Conservation (phyloP, 305 asterid species). For the Solanum hybrid region DNA sequence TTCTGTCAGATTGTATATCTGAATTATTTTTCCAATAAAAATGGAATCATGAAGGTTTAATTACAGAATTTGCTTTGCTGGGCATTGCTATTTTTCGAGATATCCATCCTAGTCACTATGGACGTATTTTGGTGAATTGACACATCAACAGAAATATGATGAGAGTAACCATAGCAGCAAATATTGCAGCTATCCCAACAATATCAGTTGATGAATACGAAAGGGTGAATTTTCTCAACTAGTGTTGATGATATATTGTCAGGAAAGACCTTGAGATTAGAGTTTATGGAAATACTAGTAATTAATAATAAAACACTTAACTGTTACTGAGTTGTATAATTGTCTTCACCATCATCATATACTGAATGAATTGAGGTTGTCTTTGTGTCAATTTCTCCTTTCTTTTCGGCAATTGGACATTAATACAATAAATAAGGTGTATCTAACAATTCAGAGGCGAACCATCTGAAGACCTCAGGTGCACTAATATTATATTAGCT, state of each 20-base stretch:
- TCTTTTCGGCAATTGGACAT: too few species aligned
- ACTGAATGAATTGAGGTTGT: background rate
- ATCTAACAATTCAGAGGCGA: background rate
- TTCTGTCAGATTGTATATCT: background rate
- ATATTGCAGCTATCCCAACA: slow-evolving; percentile 26
- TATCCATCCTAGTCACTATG: background rate
- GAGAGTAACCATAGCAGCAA: slow-evolving; percentile 30
- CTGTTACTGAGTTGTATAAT: background rate
- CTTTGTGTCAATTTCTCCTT: background rate
- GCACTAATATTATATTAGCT: rapidly evolving
- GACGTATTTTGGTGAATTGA: background rate
- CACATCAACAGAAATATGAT: background rate
- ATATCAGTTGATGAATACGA: slow-evolving; percentile 59
- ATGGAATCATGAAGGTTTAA: background rate
- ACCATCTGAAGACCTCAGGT: rapidly evolving
- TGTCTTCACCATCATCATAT: background rate
- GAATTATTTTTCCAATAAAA: background rate
- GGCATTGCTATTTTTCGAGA: background rate
- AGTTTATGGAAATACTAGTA: background rate
- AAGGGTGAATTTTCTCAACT: slow-evolving; percentile 18
- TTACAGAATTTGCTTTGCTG: background rate
- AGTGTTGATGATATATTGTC: slow-evolving; percentile 21
- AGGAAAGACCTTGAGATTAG: slow-evolving; percentile 15
- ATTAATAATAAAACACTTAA: background rate
- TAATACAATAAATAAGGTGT: background rate